Evolutionary conservation across 768 basidiomycete genomes (phyloP).

Genomic region (Tephrocybe sp.): DNA sequence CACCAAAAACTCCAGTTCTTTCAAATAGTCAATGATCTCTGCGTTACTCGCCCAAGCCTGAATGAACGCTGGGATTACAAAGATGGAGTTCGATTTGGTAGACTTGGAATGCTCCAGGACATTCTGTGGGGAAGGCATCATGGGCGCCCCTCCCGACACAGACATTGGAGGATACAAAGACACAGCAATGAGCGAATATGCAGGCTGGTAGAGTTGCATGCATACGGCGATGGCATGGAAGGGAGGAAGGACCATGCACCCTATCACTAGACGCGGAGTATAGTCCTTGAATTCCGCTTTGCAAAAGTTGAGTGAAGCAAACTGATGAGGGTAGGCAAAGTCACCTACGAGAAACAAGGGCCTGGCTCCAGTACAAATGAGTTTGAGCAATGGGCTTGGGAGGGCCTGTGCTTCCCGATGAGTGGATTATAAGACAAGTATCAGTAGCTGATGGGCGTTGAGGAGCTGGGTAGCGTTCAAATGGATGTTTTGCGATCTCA

Average conservation of each 20-base stretch:
- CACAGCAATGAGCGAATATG: conserved; percentile 15
- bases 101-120: conserved; percentile 23
- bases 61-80: conserved; percentile 27
- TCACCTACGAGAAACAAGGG: conserved; percentile 23
- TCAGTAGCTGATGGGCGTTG: conserved; percentile 12
- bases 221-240: conserved; percentile 29
- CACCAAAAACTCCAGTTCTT: conserved; percentile 26
- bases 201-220: conserved; percentile 22
- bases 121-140: conserved; percentile 32
- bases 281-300: conserved; percentile 12
- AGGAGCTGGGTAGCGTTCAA: conserved; percentile 5
- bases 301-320: background rate
- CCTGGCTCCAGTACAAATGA: conserved; percentile 17
- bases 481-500: conserved; percentile 7
- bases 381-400: conserved; percentile 33
- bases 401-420: conserved; percentile 37
- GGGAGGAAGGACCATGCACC: conserved; percentile 26
- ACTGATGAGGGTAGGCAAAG: background rate
- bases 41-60: conserved; percentile 25
- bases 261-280: conserved; percentile 11
- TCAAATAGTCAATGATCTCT: conserved; percentile 22
- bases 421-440: conserved; percentile 28
- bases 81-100: conserved; percentile 18
- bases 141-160: conserved; percentile 17
- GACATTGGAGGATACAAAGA: conserved; percentile 25